phyloP scores from a whole-genome alignment of 2,329 filamentous ascomycete genomes.

The Penicillium sp. region DNA sequence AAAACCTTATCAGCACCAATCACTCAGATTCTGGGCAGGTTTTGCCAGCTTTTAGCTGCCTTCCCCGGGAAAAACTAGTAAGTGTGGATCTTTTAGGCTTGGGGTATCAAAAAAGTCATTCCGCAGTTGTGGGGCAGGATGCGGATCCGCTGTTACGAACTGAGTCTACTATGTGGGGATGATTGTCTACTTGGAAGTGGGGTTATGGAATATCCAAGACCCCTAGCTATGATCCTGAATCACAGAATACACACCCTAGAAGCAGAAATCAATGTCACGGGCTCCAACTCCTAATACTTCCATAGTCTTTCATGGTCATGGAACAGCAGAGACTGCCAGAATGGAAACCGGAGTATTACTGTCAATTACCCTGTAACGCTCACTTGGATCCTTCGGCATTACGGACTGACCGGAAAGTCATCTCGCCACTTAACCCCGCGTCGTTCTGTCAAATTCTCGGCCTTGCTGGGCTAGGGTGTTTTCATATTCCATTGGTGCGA shows the following conservation, averaged over 20 bases:
- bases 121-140: neutral
- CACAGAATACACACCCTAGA: no score
- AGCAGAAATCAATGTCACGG: no score
- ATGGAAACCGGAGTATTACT: no score
- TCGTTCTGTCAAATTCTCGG: neutral
- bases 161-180: neutral
- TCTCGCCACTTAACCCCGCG: neutral
- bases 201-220: neutral
- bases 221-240: no score
- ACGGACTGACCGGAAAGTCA: neutral
- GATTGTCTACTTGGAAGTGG: neutral
- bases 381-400: no score
- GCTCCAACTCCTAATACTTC: no score
- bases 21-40: no score
- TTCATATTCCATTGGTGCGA: neutral
- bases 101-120: neutral
- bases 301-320: no score
- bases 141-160: constrained; percentile 1
- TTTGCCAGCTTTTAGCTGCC: no score
- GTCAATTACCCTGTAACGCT: no score
- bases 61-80: neutral
- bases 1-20: no score
- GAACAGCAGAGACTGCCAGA: no score
- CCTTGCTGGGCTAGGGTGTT: neutral
- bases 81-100: neutral